phyloP scores from a whole-genome alignment of 164 flowering plant species.

The grape (Vitis vinifera) region DNA sequence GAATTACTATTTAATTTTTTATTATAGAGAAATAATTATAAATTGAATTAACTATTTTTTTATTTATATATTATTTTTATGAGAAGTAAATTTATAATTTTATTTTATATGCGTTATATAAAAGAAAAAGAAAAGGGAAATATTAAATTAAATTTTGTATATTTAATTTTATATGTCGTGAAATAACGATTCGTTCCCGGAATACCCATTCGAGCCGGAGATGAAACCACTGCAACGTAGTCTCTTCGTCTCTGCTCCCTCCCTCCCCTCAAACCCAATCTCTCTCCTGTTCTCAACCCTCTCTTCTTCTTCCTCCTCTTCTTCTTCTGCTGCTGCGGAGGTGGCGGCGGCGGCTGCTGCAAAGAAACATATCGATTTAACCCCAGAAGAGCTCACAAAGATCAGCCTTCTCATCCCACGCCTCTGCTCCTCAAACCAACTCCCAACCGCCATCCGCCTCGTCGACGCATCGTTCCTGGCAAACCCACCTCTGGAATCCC shows the following conservation, averaged over 20 bases:
- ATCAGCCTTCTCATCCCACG: slow-evolving; percentile 51
- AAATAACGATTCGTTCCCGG: too few relatives aligned
- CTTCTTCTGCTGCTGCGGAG: neutral
- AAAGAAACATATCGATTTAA: slow-evolving; percentile 7
- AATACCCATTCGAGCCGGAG: neutral
- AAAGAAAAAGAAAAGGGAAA: too few relatives aligned
- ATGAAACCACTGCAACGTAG: neutral
- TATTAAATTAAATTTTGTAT: too few relatives aligned
- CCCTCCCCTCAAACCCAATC: neutral
- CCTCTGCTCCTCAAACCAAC: slow-evolving; percentile 38
- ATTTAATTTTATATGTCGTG: too few relatives aligned
- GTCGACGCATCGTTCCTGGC: slow-evolving; percentile 35
- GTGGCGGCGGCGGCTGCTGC: neutral
- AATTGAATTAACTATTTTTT: too few relatives aligned
- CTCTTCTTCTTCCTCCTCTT: neutral
- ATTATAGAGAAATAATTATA: too few relatives aligned
- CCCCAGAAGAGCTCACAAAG: slow-evolving; percentile 31
- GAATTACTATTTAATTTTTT: too few relatives aligned
- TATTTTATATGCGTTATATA: too few relatives aligned
- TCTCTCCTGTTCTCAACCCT: neutral
- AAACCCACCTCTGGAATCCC: slow-evolving; percentile 32
- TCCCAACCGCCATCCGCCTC: slow-evolving; percentile 36
- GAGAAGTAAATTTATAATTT: too few relatives aligned
- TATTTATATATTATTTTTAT: too few relatives aligned
- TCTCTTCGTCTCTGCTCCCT: neutral